Evolutionary conservation across 164 flowering plant genomes (phyloP).

Genomic region (Chloranthus sessilifolius): DNA sequence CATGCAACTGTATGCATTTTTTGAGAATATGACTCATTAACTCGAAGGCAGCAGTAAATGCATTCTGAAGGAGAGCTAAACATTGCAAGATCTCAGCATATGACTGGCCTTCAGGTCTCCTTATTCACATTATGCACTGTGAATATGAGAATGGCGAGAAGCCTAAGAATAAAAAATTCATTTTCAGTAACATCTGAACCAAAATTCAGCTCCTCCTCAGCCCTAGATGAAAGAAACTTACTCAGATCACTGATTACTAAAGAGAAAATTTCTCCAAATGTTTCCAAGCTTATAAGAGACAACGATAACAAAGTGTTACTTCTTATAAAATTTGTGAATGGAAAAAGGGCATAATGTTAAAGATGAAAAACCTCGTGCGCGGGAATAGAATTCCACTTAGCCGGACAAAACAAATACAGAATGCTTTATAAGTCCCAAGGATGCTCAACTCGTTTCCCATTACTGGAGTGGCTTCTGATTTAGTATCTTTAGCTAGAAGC

Average conservation of each 20-base stretch:
- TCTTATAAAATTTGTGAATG: not conserved
- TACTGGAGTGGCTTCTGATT: constrained; percentile 23
- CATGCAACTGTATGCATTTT: constrained; percentile 54
- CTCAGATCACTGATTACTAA: constrained; percentile 41
- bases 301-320: not conserved
- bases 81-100: constrained; percentile 94
- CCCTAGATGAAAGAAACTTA: constrained; percentile 71
- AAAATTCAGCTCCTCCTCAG: constrained; percentile 61
- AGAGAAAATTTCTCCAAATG: constrained; percentile 70
- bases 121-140: constrained; percentile 68
- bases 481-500: constrained; percentile 34
- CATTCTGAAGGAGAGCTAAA: constrained; percentile 73
- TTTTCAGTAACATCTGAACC: constrained; percentile 69
- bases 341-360: not conserved
- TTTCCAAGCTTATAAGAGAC: constrained; percentile 63
- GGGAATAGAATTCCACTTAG: constrained; percentile 94
- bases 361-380: constrained; percentile 69
- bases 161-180: constrained; percentile 60
- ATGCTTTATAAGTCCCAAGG: constrained; percentile 42
- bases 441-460: constrained; percentile 31
- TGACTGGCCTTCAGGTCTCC: constrained; percentile 71
- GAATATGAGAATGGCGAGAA: constrained; percentile 68
- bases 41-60: constrained; percentile 73
- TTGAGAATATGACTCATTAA: constrained; percentile 66
- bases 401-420: constrained; percentile 75